These are phyloP conservation scores for Glarea lozoyensis DNA, from an alignment of 495 filamentous ascomycete genomes.

Conservation along the genomic window DNA sequence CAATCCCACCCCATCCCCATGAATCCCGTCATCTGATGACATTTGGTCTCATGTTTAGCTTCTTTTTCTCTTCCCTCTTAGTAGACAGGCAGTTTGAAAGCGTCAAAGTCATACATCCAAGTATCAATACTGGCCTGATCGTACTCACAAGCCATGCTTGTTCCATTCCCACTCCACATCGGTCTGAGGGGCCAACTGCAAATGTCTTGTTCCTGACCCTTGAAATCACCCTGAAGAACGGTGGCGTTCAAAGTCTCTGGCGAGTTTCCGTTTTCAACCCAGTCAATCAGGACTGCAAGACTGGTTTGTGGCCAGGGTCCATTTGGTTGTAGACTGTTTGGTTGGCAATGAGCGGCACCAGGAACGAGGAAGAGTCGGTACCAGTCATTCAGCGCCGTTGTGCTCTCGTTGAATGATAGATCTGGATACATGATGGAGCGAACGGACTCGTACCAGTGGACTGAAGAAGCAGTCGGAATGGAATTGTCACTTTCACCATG, in stretches of 20 bases:
- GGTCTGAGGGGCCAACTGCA: constrained; percentile 40
- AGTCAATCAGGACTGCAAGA: constrained; percentile 31
- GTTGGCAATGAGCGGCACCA: constrained; percentile 30
- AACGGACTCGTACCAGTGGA: constrained; percentile 42
- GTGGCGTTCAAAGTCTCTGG: constrained; percentile 28
- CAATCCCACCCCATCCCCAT: no score
- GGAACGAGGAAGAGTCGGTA: constrained; percentile 30
- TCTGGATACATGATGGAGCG: constrained; percentile 38
- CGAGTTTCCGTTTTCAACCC: constrained; percentile 31
- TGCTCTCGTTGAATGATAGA: constrained; percentile 27
- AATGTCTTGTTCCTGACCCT: constrained; percentile 33
- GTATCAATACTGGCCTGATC: constrained; percentile 32
- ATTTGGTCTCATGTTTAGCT: no score
- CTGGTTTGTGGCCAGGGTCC: constrained; percentile 34
- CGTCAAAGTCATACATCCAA: constrained; percentile 29
- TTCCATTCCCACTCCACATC: constrained; percentile 27
- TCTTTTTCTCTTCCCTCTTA: no score
- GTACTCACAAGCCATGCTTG: constrained; percentile 32
- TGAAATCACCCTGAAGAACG: constrained; percentile 26
- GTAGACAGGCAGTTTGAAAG: constrained; percentile 11
- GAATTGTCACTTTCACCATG: constrained; percentile 42
- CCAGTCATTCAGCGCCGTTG: constrained; percentile 34
- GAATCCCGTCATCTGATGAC: no score
- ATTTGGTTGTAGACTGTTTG: constrained; percentile 30
- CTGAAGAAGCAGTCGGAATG: constrained; percentile 38